Conservation (phyloP, 1,284 basidiomycete species). For the Wallemia hederae region DNA sequence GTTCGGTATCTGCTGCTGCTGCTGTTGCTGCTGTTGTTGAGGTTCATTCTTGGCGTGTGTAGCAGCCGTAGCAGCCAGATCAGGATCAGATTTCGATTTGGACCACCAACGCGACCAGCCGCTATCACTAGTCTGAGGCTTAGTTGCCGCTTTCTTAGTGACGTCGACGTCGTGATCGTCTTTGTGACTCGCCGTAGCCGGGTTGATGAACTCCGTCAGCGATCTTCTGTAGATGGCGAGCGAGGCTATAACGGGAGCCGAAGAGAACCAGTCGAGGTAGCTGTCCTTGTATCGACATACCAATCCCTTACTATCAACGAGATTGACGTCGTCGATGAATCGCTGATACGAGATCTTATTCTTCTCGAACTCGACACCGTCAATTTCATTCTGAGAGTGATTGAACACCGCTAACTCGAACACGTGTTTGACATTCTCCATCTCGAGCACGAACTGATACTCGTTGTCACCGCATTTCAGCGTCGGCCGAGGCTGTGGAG, state of each 20-base stretch:
- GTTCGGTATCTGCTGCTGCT: background rate
- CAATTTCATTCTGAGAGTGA: slow-evolving; percentile 8
- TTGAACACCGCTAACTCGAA: slow-evolving; percentile 22
- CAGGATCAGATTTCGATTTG: background rate
- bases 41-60: background rate
- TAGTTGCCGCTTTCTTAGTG: background rate
- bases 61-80: background rate
- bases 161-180: background rate
- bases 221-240: slow-evolving; percentile 20
- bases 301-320: slow-evolving; percentile 21
- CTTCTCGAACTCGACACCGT: slow-evolving; percentile 3
- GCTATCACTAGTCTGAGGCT: background rate
- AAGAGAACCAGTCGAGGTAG: slow-evolving; percentile 23
- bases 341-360: slow-evolving; percentile 21
- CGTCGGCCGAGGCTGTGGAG: background rate
- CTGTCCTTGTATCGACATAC: slow-evolving; percentile 20
- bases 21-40: background rate
- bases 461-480: slow-evolving; percentile 15
- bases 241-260: slow-evolving; percentile 20
- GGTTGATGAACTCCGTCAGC: slow-evolving; percentile 12
- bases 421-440: slow-evolving; percentile 16
- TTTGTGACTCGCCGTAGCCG: background rate
- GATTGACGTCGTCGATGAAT: slow-evolving; percentile 20
- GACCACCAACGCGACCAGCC: slow-evolving; percentile 15
- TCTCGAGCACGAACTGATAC: slow-evolving; percentile 20